phyloP scores from a whole-genome alignment of 768 basidiomycete species.

The Naganishia antarctica region DNA sequence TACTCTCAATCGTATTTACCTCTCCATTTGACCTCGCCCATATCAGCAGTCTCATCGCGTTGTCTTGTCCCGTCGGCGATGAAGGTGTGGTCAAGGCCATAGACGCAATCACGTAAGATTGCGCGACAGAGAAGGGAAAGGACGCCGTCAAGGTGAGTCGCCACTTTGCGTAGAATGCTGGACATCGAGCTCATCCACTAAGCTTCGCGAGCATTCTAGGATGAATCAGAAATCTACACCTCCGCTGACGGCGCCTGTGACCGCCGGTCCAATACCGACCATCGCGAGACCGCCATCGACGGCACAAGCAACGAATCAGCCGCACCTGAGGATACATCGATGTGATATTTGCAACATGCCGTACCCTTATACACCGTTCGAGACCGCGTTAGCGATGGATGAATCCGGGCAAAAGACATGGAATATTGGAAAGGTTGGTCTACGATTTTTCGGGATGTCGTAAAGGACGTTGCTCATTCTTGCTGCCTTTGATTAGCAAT shows the following conservation, averaged over 20 bases:
- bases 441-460: no score
- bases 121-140: background rate
- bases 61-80: background rate
- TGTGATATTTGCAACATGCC: background rate
- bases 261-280: background rate
- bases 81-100: background rate
- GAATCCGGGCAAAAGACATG: background rate
- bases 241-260: background rate
- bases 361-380: constrained; percentile 6
- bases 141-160: background rate
- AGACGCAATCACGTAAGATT: background rate
- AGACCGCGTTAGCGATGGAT: background rate
- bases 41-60: no score
- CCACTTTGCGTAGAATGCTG: background rate
- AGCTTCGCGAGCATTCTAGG: background rate
- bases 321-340: constrained; percentile 4
- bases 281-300: background rate
- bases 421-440: constrained; percentile 1
- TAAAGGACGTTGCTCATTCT: background rate
- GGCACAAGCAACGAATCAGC: background rate
- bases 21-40: no score
- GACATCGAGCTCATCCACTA: no score
- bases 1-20: no score
- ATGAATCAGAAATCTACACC: background rate
- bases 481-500: background rate